A percentile compares a stretch with the other conserved stretches of the same genome.
Evolutionary conservation across 805 yeast species (phyloP).

Genomic region (Suhomyces kilbournensis): DNA sequence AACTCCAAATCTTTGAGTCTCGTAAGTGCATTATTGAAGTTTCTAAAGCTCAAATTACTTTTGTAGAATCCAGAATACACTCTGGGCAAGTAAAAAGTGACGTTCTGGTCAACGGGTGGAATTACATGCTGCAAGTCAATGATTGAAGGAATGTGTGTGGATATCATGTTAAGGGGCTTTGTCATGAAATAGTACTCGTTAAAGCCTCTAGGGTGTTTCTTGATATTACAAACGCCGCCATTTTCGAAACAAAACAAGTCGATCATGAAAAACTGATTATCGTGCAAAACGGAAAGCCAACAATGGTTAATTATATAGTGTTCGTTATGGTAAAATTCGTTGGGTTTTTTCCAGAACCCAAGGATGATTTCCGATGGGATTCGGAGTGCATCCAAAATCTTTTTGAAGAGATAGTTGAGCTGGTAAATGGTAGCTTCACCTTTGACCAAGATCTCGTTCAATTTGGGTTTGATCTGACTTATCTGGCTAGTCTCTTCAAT

Average conservation of each 20-base stretch:
- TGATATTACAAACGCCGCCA: constrained; percentile 31
- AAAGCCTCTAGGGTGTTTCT: constrained; percentile 14
- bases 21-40: constrained; percentile 75
- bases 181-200: constrained; percentile 72
- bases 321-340: constrained; percentile 50
- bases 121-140: constrained; percentile 79
- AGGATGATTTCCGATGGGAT: constrained; percentile 72
- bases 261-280: constrained; percentile 75
- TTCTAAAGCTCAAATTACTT: constrained; percentile 53
- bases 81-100: constrained; percentile 79
- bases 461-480: constrained; percentile 38
- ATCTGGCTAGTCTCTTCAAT: constrained; percentile 37
- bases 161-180: constrained; percentile 70
- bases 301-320: constrained; percentile 70
- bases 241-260: constrained; percentile 49
- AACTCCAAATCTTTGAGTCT: constrained; percentile 72
- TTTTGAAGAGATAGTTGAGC: constrained; percentile 71
- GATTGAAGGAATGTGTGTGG: constrained; percentile 82
- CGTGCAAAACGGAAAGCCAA: constrained; percentile 79
- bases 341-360: constrained; percentile 83
- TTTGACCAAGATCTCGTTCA: constrained; percentile 41
- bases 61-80: constrained; percentile 78
- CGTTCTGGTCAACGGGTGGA: constrained; percentile 77
- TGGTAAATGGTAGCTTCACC: constrained; percentile 66
- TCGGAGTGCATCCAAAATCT: constrained; percentile 66